Conservation (phyloP, 306 rosid species). For the Trifolium pratense region DNA sequence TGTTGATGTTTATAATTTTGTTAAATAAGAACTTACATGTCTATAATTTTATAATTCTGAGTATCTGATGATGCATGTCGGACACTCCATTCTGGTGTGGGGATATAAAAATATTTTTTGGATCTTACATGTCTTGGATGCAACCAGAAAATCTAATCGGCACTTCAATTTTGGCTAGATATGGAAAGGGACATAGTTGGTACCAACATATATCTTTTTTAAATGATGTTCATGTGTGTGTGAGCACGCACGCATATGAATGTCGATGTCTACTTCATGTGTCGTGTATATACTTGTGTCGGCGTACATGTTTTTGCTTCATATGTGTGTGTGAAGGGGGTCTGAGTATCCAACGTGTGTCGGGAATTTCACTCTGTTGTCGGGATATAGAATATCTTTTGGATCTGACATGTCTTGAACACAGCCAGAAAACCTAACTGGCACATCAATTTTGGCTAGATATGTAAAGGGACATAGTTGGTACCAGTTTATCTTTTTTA, state of each 20-base stretch:
- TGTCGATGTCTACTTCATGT: neutral
- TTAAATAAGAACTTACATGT: neutral
- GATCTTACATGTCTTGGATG: neutral
- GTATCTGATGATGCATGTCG: neutral
- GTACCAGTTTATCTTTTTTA: neutral
- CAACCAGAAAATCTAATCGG: neutral
- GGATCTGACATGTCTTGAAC: neutral
- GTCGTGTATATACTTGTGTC: neutral
- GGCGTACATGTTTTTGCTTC: neutral
- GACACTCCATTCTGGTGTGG: neutral
- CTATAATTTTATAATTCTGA: no score
- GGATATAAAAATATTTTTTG: neutral
- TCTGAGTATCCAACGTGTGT: no score
- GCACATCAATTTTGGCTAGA: neutral
- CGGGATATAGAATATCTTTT: neutral
- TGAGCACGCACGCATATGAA: neutral
- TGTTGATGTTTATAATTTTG: constrained; percentile 1
- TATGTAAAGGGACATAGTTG: neutral
- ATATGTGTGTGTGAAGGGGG: no score
- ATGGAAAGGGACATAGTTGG: neutral
- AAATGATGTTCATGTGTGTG: neutral
- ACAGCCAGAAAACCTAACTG: neutral
- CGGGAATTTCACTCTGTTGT: neutral
- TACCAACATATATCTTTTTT: neutral
- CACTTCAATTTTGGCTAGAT: neutral